phyloP scores from a whole-genome alignment of 139 green algal genomes.

The Medakamo hakoo region DNA sequence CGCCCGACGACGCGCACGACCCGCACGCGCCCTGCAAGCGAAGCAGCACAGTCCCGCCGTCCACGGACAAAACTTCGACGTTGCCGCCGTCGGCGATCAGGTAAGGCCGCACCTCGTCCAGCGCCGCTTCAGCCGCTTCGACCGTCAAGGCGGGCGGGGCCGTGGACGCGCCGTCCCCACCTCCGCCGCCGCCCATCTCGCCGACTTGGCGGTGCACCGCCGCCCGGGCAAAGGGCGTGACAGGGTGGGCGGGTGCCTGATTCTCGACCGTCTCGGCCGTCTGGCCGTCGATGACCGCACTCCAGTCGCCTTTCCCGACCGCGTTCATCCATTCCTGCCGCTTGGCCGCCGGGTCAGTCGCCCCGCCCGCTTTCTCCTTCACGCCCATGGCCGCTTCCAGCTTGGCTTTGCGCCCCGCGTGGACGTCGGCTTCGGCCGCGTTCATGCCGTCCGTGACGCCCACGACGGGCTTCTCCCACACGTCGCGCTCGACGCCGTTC shows the following conservation, averaged over 20 bases:
- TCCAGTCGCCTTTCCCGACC: constrained; percentile 64
- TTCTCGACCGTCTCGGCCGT: constrained; percentile 32
- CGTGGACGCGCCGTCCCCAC: background rate
- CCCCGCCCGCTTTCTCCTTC: constrained; percentile 39
- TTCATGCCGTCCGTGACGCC: constrained; percentile 16
- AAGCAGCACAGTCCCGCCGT: constrained; percentile 53
- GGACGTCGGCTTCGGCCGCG: constrained; percentile 31
- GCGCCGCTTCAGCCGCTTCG: constrained; percentile 34
- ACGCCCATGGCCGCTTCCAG: constrained; percentile 40
- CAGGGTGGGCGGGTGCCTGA: constrained; percentile 8
- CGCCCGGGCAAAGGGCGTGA: constrained; percentile 55
- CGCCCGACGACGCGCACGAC: constrained; percentile 57
- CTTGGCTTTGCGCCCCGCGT: constrained; percentile 63
- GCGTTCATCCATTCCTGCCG: constrained; percentile 23
- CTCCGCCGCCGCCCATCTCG: constrained; percentile 2
- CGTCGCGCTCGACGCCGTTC: constrained; percentile 38
- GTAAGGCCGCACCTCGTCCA: constrained; percentile 84
- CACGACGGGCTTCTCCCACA: constrained; percentile 36
- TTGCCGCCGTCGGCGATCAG: constrained; percentile 87
- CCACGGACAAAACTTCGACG: constrained; percentile 67
- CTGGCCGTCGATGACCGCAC: constrained; percentile 54
- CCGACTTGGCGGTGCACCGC: constrained; percentile 47
- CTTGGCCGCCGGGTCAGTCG: constrained; percentile 8
- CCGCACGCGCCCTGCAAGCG: constrained; percentile 63
- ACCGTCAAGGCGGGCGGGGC: constrained; percentile 20